Conservation (phyloP, 176 grass and related monocot genomes). For the Hsuehochloa calcarea region DNA sequence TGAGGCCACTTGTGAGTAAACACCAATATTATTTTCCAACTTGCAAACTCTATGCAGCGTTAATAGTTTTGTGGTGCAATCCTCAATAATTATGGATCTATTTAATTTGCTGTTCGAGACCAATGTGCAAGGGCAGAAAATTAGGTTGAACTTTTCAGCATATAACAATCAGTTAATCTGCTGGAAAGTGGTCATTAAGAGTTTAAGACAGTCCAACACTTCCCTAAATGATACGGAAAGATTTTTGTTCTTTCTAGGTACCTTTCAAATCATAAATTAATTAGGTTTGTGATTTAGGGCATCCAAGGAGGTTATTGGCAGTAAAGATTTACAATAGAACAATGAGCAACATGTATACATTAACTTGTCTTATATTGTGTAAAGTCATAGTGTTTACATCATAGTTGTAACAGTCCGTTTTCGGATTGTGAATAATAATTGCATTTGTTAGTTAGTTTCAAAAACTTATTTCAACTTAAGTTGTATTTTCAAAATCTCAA, state of each 20-base stretch:
- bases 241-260: constrained; percentile 6
- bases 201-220: constrained; percentile 16
- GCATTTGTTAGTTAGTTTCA: too few relatives aligned
- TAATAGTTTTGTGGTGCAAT: background rate
- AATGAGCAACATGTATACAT: background rate
- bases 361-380: background rate
- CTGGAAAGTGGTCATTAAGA: background rate
- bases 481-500: too few relatives aligned
- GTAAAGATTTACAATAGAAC: background rate
- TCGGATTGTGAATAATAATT: too few relatives aligned
- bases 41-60: background rate
- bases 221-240: background rate
- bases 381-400: background rate
- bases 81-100: background rate
- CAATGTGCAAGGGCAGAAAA: constrained; percentile 1
- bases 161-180: constrained; percentile 1
- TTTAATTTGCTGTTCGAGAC: background rate
- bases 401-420: too few relatives aligned
- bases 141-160: constrained; percentile 21
- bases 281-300: background rate
- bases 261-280: constrained; percentile 30
- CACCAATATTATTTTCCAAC: background rate
- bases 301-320: background rate
- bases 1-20: background rate
- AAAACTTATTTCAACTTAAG: too few relatives aligned